phyloP scores from a whole-genome alignment of 108 stramenopile species.

The Craspedostauros australis region DNA sequence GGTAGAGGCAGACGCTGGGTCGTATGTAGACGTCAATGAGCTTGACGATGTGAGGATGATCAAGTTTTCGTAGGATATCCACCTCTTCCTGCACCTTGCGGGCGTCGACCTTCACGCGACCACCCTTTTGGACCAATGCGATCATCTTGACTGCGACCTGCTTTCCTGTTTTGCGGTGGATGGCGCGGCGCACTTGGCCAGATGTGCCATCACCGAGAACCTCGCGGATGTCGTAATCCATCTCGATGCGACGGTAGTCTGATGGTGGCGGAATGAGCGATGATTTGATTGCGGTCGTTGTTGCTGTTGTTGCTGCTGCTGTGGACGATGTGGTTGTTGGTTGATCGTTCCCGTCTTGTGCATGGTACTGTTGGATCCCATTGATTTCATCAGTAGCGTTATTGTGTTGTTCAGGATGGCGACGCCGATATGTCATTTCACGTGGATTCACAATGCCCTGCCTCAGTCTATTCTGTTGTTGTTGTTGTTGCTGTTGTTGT shows the following conservation, averaged over 20 bases:
- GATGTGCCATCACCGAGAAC: slow-evolving; percentile 85
- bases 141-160: slow-evolving; percentile 91
- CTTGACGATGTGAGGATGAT: slow-evolving; percentile 91
- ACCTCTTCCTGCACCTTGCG: slow-evolving; percentile 52
- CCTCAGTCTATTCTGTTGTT: slow-evolving; percentile 8
- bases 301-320: slow-evolving; percentile 7
- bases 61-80: slow-evolving; percentile 63
- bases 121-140: slow-evolving; percentile 31
- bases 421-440: slow-evolving; percentile 9
- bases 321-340: slow-evolving; percentile 7
- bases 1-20: slow-evolving; percentile 55
- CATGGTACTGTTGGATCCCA: not conserved
- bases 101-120: slow-evolving; percentile 21
- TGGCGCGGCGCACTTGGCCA: slow-evolving; percentile 85
- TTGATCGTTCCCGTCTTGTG: too few relatives aligned
- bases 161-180: slow-evolving; percentile 76
- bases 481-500: not conserved
- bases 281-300: slow-evolving; percentile 1
- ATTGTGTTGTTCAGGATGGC: not conserved
- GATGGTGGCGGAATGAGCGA: slow-evolving; percentile 6
- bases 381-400: not conserved
- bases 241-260: slow-evolving; percentile 49
- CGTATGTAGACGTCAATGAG: slow-evolving; percentile 81
- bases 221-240: slow-evolving; percentile 87
- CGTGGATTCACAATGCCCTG: slow-evolving; percentile 31